Percentiles rank a stretch among this genome's conserved stretches.
phyloP scores from a whole-genome alignment of 306 rosid genomes.

The Alnus rubra region DNA sequence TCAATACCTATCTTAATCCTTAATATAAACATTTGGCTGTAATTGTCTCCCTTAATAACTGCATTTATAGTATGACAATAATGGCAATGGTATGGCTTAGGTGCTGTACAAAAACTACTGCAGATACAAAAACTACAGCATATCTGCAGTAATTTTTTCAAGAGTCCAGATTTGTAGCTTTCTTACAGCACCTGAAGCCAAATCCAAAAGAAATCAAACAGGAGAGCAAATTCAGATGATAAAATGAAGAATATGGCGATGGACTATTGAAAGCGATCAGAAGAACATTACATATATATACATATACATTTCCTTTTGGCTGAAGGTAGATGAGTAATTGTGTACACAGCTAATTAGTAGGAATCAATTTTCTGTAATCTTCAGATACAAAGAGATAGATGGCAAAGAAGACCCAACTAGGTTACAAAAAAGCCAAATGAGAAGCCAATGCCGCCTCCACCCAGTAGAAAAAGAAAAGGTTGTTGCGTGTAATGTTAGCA shows the following conservation, averaged over 20 bases:
- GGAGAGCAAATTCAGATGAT: constrained; percentile 18
- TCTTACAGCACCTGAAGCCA: no score
- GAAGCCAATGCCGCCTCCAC: constrained; percentile 64
- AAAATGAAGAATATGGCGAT: constrained; percentile 41
- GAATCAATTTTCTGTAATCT: constrained; percentile 46
- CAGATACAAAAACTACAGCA: no score
- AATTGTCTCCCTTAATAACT: no score
- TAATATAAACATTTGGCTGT: no score
- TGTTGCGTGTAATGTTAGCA: constrained; percentile 79
- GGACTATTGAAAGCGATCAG: constrained; percentile 54
- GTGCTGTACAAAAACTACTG: no score
- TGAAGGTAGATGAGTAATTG: constrained; percentile 45
- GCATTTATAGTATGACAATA: not conserved
- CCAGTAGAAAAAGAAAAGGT: constrained; percentile 53
- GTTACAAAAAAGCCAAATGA: constrained; percentile 52
- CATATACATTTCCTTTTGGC: constrained; percentile 58
- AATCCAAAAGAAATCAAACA: not conserved
- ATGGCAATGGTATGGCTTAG: not conserved
- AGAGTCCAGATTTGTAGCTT: no score
- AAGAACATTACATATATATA: constrained; percentile 70
- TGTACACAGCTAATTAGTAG: constrained; percentile 79
- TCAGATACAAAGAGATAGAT: constrained; percentile 53
- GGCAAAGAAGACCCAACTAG: constrained; percentile 51
- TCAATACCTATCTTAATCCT: no score
- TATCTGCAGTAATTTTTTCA: no score